These are phyloP conservation scores for Citrus cavaleriei DNA, from an alignment of 345 rosid species.

Conservation along the genomic window DNA sequence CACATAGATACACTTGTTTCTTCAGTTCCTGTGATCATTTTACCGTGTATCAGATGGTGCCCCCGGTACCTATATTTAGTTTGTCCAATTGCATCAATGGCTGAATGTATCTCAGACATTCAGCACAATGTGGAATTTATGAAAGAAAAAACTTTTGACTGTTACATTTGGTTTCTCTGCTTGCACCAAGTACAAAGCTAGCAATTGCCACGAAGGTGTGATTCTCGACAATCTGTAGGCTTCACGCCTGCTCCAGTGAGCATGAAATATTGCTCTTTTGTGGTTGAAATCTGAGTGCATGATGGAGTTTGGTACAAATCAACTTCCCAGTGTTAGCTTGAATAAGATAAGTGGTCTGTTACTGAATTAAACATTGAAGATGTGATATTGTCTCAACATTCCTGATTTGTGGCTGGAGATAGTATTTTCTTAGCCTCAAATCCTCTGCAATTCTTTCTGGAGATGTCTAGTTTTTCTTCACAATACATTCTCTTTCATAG, in stretches of 20 bases:
- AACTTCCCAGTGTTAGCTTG: background rate
- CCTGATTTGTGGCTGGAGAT: background rate
- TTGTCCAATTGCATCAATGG: background rate
- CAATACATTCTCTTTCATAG: background rate
- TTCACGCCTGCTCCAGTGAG: background rate
- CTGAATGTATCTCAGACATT: background rate
- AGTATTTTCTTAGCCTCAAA: background rate
- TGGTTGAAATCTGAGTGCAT: background rate
- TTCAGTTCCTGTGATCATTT: background rate
- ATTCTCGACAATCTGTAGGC: background rate
- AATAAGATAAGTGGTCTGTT: background rate
- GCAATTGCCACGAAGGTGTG: background rate
- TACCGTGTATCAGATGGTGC: constrained; percentile 4
- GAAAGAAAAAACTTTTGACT: background rate
- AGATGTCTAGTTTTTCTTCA: background rate
- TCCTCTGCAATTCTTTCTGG: background rate
- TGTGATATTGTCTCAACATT: background rate
- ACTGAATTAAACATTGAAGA: background rate
- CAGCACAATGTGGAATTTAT: background rate
- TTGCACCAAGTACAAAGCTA: background rate
- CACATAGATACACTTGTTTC: constrained; percentile 1
- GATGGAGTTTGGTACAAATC: background rate
- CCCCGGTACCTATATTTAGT: background rate
- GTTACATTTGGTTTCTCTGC: background rate
- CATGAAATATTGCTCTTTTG: background rate